Conservation (phyloP, 1,139 yeast species). For the Scheffersomyces stambukii region DNA sequence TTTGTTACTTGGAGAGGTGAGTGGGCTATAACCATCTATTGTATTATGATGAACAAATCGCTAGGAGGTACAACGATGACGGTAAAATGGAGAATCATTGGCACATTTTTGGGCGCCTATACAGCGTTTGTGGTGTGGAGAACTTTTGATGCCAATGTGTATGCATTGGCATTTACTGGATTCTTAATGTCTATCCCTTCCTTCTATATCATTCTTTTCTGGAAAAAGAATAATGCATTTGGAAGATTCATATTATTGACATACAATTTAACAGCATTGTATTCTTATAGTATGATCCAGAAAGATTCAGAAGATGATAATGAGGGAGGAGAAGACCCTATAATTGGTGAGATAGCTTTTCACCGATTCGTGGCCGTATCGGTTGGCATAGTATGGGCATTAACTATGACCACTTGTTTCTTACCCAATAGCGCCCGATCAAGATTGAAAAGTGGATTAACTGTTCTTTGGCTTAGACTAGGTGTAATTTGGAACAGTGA, state of each 20-base stretch:
- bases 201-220: slow-evolving; percentile 63
- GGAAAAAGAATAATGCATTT: slow-evolving; percentile 61
- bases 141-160: slow-evolving; percentile 52
- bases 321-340: slow-evolving; percentile 69
- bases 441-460: slow-evolving; percentile 59
- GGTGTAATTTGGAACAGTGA: slow-evolving; percentile 77
- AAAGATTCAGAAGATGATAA: slow-evolving; percentile 60
- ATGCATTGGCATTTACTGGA: slow-evolving; percentile 55
- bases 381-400: slow-evolving; percentile 74
- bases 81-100: slow-evolving; percentile 69
- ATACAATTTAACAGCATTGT: slow-evolving; percentile 73
- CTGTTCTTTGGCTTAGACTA: slow-evolving; percentile 71
- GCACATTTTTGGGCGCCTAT: slow-evolving; percentile 70
- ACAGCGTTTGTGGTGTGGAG: slow-evolving; percentile 60
- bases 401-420: slow-evolving; percentile 57
- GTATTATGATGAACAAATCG: slow-evolving; percentile 81
- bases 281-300: slow-evolving; percentile 65
- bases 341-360: slow-evolving; percentile 72
- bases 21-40: slow-evolving; percentile 79
- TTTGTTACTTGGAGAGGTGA: slow-evolving; percentile 75
- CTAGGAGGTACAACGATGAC: slow-evolving; percentile 86
- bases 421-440: slow-evolving; percentile 76
- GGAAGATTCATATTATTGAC: slow-evolving; percentile 74
- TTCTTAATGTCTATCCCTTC: slow-evolving; percentile 58
- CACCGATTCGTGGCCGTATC: slow-evolving; percentile 74